Evolutionary conservation across 1,139 yeast species (phyloP).

Genomic region (Yamadazyma epiphylla): DNA sequence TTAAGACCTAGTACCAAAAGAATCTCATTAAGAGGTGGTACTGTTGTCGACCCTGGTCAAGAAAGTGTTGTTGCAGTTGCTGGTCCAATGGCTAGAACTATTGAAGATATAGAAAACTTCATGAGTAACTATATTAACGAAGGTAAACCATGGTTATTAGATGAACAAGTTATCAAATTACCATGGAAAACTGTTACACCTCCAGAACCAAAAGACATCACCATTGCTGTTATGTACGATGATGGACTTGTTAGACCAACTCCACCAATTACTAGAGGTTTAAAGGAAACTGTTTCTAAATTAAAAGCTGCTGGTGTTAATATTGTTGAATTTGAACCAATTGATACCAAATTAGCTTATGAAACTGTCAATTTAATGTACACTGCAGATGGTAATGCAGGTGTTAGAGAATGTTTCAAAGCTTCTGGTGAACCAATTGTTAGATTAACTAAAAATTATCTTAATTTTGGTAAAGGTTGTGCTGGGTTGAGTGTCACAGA

Average conservation of each 20-base stretch:
- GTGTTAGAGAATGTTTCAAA: constrained; percentile 46
- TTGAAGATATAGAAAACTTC: constrained; percentile 60
- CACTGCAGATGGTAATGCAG: constrained; percentile 54
- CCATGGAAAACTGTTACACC: constrained; percentile 55
- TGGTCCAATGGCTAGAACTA: constrained; percentile 57
- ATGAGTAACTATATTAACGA: constrained; percentile 49
- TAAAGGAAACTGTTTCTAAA: constrained; percentile 18
- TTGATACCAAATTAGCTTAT: constrained; percentile 42
- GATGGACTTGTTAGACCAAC: constrained; percentile 32
- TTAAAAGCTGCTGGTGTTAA: constrained; percentile 23
- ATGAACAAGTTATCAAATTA: constrained; percentile 46
- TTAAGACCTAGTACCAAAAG: constrained; percentile 63
- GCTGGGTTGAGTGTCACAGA: constrained; percentile 35
- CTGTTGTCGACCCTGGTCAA: constrained; percentile 50
- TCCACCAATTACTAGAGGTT: constrained; percentile 49
- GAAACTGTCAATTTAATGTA: constrained; percentile 41
- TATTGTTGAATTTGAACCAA: constrained; percentile 42
- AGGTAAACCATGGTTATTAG: constrained; percentile 66
- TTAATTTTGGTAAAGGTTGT: constrained; percentile 55
- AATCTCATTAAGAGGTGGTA: constrained; percentile 45
- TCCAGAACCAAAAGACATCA: constrained; percentile 34
- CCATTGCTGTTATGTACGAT: constrained; percentile 31
- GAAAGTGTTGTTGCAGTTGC: constrained; percentile 52
- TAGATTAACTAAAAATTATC: constrained; percentile 55
- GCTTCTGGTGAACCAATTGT: constrained; percentile 64